phyloP scores from a whole-genome alignment of 1,139 yeast genomes.

The Protomyces gravidus region DNA sequence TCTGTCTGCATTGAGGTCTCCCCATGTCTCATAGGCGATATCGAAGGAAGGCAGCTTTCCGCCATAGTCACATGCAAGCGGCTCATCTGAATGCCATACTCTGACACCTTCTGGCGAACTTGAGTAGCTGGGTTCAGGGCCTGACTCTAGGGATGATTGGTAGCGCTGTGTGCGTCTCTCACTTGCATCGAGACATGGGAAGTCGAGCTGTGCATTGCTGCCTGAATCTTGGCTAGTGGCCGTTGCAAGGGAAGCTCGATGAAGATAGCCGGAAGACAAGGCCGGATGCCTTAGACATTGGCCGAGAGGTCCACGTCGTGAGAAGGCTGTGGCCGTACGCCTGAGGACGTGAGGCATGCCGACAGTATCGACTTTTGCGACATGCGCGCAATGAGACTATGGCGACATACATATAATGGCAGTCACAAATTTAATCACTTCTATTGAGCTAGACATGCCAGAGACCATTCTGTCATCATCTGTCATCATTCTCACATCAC shows the following conservation, averaged over 20 bases:
- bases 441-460: too few species aligned
- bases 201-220: conserved; percentile 62
- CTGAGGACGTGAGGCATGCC: not conserved
- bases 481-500: too few species aligned
- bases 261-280: too few species aligned
- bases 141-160: conserved; percentile 11
- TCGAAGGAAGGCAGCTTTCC: conserved; percentile 69
- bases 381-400: too few species aligned
- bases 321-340: not conserved
- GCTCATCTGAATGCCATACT: conserved; percentile 56
- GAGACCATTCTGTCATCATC: too few species aligned
- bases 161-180: conserved; percentile 55
- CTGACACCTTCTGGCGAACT: conserved; percentile 39
- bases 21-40: conserved; percentile 92
- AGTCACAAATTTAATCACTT: too few species aligned
- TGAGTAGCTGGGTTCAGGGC: conserved; percentile 27
- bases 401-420: too few species aligned
- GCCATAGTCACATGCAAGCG: conserved; percentile 75
- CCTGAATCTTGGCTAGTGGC: conserved; percentile 17
- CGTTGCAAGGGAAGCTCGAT: too few species aligned
- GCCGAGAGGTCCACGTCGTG: not conserved
- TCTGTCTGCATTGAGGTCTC: conserved; percentile 55
- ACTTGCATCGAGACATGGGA: conserved; percentile 79
- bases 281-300: not conserved
- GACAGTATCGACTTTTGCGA: too few species aligned